These are phyloP conservation scores for Sclerotinia trifoliorum DNA, from an alignment of 2,329 filamentous ascomycete genomes.

Conservation along the genomic window DNA sequence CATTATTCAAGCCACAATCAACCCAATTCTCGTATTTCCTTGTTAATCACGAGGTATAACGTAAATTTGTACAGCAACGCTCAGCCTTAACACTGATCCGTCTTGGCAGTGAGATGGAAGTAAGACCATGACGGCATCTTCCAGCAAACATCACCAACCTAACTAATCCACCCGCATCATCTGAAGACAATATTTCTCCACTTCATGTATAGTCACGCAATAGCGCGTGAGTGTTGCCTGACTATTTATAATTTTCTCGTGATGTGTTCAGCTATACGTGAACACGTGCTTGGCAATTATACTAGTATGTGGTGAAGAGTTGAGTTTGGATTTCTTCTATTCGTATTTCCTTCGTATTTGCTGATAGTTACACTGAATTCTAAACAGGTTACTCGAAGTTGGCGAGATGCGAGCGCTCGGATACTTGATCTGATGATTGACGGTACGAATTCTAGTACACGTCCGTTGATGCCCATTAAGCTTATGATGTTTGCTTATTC, in stretches of 20 bases:
- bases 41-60: background rate
- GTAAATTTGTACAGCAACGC: conserved; percentile 2
- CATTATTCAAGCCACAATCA: conserved; percentile 2
- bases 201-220: background rate
- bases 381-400: background rate
- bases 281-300: background rate
- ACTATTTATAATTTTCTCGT: background rate
- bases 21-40: background rate
- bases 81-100: conserved; percentile 6
- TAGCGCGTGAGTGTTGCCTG: background rate
- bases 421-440: background rate
- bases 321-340: background rate
- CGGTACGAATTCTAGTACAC: background rate
- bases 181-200: background rate
- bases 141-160: background rate
- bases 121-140: conserved; percentile 10
- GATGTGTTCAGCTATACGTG: background rate
- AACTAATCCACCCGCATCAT: conserved; percentile 1
- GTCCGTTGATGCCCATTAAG: background rate
- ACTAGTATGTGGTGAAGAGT: background rate
- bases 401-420: background rate
- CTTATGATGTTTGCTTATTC: background rate
- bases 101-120: conserved; percentile 18
- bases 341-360: background rate
- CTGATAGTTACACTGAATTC: background rate